Base-by-base conservation (phyloP, 176 grass and related monocot species). In the Avena atlantica region DNA sequence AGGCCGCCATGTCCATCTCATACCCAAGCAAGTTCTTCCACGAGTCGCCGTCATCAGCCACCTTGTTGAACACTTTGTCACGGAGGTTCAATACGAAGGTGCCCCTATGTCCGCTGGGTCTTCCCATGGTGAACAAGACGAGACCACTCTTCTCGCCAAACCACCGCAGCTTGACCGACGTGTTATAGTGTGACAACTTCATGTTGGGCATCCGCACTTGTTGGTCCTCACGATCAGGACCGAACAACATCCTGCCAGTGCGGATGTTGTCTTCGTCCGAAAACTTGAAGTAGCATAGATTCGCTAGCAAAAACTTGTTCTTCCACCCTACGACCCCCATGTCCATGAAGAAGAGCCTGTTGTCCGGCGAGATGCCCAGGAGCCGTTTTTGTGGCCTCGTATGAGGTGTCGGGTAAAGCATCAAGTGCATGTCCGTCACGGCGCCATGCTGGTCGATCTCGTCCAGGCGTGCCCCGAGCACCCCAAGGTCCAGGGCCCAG, bases 331-430 rank as follows among this genome's bases (percentile, higher is more conserved):
- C 3, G 23, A 82, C 2, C 50, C 49, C 81, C 0, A 58, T 14
- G 29, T 15, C 0, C 12, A 83, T 0, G 20, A 83, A 23, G 66
- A 83, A 83, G 19, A 83, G 81, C 16, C 79, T 83, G 29, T 17
- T 50, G 60, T 92, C 90, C 88, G 87, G 89, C 78, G 87, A 95
- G 45, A 92, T 83, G 5, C 89, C 91, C 34, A 92, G 79, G 17
- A 95, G 12, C 48, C 69, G 70, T 0, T 17, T 15, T 4, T 84
- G 2, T 5, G 5, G 82, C 37, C 40, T 61, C 21, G 2, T 1
- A 12, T 49, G 4, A 3, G 69, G 52, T 1, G 0, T 0, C 2
- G 2, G 45, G 40, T 84, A 84, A 25, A 70, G 82, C 37, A 84
- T 21, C 37, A 84, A 17, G 55, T 84, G 82, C 37, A 15, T 40